Base-by-base conservation (phyloP, 2,329 filamentous ascomycete species). In the Aphanocladium album region DNA sequence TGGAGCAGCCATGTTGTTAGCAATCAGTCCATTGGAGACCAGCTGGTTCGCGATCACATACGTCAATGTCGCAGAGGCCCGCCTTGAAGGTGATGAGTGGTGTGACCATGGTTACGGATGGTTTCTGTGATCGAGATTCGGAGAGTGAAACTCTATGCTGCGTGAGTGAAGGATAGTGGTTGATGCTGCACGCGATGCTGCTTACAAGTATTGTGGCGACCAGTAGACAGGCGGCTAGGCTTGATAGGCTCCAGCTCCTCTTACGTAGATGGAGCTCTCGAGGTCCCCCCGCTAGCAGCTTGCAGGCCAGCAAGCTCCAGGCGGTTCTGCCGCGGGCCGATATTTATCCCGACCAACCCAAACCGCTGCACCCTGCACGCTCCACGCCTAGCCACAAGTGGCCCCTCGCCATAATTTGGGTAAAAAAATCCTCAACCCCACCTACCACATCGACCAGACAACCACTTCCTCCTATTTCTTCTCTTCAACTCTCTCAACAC, bases 11-110 rank as follows among this genome's bases (percentile, higher is more conserved):
- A 19, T 12, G 5, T 43, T 64, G 62, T 71, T 57, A 68, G 64
- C 52, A 62, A 52, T 67, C 41, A 52, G 52, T 11, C 25, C 33
- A 53, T 54, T 21, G 21, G 14, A 35, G 23, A 8, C 39, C 23
- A 17, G n/a, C 17, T 3, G 8, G 7, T 30, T 27, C 19, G 11
- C 4, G 23, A n/a, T n/a, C 4, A 45, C 37, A 57, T 79, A 96
- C 92, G 73, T 93, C 88, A 63, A 93, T 74, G 57, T 95, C 87
- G 78, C 93, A 98, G 74, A 85, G 85, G 75, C 93, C 93, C 65
- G 93, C 93, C 83, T 96, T 97, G 84, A 98, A 98, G 17, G 92
- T 96, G 73, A 98, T 93, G 71, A 96, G 84, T 35, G 93, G 92
- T 67, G 83, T 75, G 76, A 91, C 87, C 92, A 96, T 97, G 65